Evolutionary conservation across 2,329 filamentous ascomycete species (phyloP), one percentile per base, ranked within the genome.

Genomic region (Diaporthe destruens): DNA sequence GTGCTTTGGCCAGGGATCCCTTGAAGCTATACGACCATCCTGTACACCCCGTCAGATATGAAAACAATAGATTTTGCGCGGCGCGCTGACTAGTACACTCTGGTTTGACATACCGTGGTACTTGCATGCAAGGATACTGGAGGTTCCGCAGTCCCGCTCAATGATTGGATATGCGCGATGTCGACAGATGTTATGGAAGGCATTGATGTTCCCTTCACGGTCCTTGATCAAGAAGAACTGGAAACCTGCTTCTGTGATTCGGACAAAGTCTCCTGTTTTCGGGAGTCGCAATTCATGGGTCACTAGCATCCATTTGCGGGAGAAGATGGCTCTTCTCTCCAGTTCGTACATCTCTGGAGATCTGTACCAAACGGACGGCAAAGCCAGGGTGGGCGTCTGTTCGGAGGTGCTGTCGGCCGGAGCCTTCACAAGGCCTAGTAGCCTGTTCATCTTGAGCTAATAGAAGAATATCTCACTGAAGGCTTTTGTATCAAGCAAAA

Each of bases 311-410:
- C 82, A 84, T 65, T 78, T 79, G 78, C 81, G 77, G 0, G 80
- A 82, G 75, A 85, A 85, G 56, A 86, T 82, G n/a, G 84, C 81
- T 8, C 84, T 80, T 20, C 84, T 77, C 71, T 85, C 84, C 11
- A 85, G 79, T 74, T 85, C 80, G 74, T 84, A 86, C 78, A 85
- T 81, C 36, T 80, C 80, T 25, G 77, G 75, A 12, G 78, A 82
- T 39, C 79, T 80, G 76, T 84, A 85, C 84, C 83, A 85, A n/a
- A n/a, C 9, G 23, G 57, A 63, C 2, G 57, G 57, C 25, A 63
- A 16, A 18, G 57, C 39, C 7, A 42, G 8, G 8, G 57, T 32
- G 18, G 23, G 57, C 63, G n/a, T 47, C 23, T n/a, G 9, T 11
- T 42, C 36, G 2, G 23, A 25, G 23, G 18, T 5, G 16, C 20